Evolutionary conservation across 2,329 filamentous ascomycete genomes (phyloP), one percentile per base, ranked within the genome.

Genomic region (Diaporthe humulicola): DNA sequence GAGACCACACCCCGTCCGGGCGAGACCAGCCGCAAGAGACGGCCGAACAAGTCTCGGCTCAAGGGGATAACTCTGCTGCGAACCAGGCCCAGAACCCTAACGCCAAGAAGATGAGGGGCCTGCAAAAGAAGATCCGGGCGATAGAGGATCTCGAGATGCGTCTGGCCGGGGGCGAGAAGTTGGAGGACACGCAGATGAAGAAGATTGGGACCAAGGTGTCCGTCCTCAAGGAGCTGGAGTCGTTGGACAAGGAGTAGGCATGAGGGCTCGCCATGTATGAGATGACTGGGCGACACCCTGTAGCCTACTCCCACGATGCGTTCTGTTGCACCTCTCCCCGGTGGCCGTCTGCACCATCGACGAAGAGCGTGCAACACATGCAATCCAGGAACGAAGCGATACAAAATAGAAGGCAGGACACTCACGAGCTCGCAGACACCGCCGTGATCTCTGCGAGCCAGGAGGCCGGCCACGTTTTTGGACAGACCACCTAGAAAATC

Each of bases 101-200:
- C 76, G 95, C 97, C 58, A 99, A 98, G 91, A 99, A 98, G 88
- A 91, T 98, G 76, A 90, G 97, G 73, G 95, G 95, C 75, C 89
- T 99, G 77, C 90, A 98, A 83, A 99, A 99, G 91, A 99, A 99
- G 90, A 94, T 99, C 77, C 92, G 97, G 28, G 97, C 97, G 15
- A 99, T 99, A 81, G 97, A 99, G 82, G 97, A 99, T 83, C 87
- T 99, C 76, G 98, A 98, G 88, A 98, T 98, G 96, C 92, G 97
- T 73, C 92, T 96, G 78, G 97, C 96, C 3, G 93, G 93, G 45
- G 96, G 96, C 7, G 97, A 99, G 89, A 98, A 98, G 89, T 87
- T 99, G 76, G 97, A 99, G 86, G 96, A 98, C 81, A 99, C 97
- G 42, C 97, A 99, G 87, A 92, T 99, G 85, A 97, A 98, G 89